Evolutionary conservation across 2,329 filamentous ascomycete genomes (phyloP).

Genomic region (Pseudogymnoascus sp.): DNA sequence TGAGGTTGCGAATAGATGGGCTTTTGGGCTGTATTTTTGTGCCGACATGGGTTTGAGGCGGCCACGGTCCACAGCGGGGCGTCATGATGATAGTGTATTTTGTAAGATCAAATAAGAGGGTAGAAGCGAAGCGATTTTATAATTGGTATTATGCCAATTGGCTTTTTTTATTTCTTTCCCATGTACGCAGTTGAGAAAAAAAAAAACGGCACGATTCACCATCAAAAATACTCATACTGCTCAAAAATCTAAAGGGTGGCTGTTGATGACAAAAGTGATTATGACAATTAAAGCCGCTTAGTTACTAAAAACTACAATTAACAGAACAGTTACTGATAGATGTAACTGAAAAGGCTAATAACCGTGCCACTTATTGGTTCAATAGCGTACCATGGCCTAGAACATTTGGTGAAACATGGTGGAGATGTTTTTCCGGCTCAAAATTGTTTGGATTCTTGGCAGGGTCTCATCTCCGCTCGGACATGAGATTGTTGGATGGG

Average conservation of each 20-base stretch:
- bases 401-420: background rate
- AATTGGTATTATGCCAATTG: background rate
- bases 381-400: background rate
- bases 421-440: background rate
- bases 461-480: background rate
- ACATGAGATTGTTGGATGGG: background rate
- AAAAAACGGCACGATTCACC: no score
- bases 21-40: background rate
- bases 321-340: no score
- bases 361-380: no score
- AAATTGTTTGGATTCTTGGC: background rate
- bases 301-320: no score
- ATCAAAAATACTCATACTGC: no score
- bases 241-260: no score
- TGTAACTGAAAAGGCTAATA: no score
- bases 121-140: slow-evolving; percentile 4
- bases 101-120: background rate
- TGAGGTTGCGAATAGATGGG: background rate
- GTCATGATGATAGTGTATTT: slow-evolving; percentile 2
- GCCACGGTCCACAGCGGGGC: background rate
- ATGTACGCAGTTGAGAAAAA: no score
- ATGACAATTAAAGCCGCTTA: no score
- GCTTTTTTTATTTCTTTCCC: background rate
- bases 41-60: background rate
- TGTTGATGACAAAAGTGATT: no score